phyloP scores from a whole-genome alignment of 2,329 filamentous ascomycete species.

The Dissoconium aciculare region DNA sequence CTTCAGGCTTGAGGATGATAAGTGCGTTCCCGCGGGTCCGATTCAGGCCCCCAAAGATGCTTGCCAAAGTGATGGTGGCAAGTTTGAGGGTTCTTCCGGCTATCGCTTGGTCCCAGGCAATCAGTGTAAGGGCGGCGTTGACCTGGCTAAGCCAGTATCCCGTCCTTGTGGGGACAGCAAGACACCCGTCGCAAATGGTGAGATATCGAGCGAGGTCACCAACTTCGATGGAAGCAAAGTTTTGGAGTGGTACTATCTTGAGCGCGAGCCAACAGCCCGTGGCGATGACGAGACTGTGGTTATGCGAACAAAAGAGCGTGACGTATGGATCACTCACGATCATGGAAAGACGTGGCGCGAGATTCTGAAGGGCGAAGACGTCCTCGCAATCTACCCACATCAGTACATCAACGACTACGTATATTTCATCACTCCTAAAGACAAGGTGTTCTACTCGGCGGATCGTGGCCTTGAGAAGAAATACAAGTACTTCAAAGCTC shows the following conservation, averaged over 20 bases:
- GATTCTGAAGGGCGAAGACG: slow-evolving; percentile 46
- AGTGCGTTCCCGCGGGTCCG: slow-evolving; percentile 51
- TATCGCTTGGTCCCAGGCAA: slow-evolving; percentile 73
- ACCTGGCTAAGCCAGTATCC: slow-evolving; percentile 43
- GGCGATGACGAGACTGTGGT: slow-evolving; percentile 61
- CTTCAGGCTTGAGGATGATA: slow-evolving; percentile 54
- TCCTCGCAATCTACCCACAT: slow-evolving; percentile 62
- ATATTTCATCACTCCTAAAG: slow-evolving; percentile 62
- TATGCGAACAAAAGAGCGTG: slow-evolving; percentile 42
- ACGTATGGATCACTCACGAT: slow-evolving; percentile 62
- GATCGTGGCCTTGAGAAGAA: slow-evolving; percentile 52
- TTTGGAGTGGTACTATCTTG: slow-evolving; percentile 56
- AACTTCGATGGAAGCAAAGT: slow-evolving; percentile 47
- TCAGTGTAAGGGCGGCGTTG: slow-evolving; percentile 30
- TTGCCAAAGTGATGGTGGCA: slow-evolving; percentile 58
- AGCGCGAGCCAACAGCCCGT: slow-evolving; percentile 45
- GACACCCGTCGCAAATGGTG: slow-evolving; percentile 44
- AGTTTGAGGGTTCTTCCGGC: slow-evolving; percentile 72
- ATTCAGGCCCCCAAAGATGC: slow-evolving; percentile 53
- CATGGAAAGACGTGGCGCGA: slow-evolving; percentile 76
- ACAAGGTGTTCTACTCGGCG: slow-evolving; percentile 62
- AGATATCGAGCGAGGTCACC: slow-evolving; percentile 47
- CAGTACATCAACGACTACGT: slow-evolving; percentile 68
- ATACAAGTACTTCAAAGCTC: slow-evolving; percentile 60
- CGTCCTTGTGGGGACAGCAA: slow-evolving; percentile 55